phyloP scores from a whole-genome alignment of 1,139 yeast genomes.

The Sugiyamaella novakii region DNA sequence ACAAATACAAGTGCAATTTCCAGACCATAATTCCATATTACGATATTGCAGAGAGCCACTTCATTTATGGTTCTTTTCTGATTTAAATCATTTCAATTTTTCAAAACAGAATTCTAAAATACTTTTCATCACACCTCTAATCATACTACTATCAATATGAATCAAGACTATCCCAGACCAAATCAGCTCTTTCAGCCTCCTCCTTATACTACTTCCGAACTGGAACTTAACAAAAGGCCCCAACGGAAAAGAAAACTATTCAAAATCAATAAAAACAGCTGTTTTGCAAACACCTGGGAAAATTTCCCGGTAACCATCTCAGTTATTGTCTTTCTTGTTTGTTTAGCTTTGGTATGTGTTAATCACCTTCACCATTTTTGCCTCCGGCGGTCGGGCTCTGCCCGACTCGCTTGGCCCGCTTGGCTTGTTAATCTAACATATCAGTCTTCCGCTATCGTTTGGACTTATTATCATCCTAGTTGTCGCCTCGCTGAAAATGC shows the following conservation, averaged over 20 bases:
- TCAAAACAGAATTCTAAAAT: too few species aligned
- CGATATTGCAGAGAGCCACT: too few species aligned
- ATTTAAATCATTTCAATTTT: too few species aligned
- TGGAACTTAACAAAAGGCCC: neutral
- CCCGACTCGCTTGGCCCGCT: neutral
- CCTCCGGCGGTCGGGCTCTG: neutral
- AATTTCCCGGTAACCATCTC: slow-evolving; percentile 9
- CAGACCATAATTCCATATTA: too few species aligned
- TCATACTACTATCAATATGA: neutral
- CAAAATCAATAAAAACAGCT: neutral
- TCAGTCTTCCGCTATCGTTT: slow-evolving; percentile 9
- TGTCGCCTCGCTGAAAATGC: neutral
- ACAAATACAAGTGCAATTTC: too few species aligned
- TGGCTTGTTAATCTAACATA: neutral
- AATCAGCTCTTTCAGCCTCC: slow-evolving; percentile 3
- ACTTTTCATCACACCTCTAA: too few species aligned
- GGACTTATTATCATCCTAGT: slow-evolving; percentile 14
- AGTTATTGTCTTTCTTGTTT: slow-evolving; percentile 3
- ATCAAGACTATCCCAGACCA: neutral
- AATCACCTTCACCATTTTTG: too few species aligned
- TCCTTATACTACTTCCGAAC: slow-evolving; percentile 1
- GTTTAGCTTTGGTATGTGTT: slow-evolving; percentile 7
- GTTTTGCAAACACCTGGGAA: slow-evolving; percentile 2
- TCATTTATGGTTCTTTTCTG: too few species aligned
- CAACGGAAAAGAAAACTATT: neutral